Conservation (phyloP, 331 rosid genomes). For the Pyrus hybrid region DNA sequence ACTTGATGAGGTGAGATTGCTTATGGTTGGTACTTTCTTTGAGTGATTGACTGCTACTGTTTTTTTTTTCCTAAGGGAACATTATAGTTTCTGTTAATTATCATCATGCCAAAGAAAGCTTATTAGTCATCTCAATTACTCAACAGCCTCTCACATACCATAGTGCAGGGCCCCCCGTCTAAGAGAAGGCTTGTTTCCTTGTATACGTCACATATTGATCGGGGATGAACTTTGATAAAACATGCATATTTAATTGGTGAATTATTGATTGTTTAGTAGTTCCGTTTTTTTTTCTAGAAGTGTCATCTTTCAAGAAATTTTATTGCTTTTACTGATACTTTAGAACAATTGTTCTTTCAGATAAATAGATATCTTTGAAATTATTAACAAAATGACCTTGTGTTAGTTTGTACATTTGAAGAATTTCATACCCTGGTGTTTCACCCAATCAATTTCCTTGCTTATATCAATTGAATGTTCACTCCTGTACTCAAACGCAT, state of each 20-base stretch:
- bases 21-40: slow-evolving; percentile 1
- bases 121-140: background rate
- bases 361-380: background rate
- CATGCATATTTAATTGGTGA: background rate
- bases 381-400: background rate
- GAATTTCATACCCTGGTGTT: background rate
- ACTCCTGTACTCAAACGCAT: background rate
- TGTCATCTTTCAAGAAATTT: background rate
- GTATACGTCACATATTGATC: background rate
- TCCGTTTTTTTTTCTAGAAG: background rate
- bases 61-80: background rate
- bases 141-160: background rate
- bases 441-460: background rate
- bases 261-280: background rate
- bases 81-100: background rate
- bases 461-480: background rate
- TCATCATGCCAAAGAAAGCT: background rate
- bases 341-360: background rate
- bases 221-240: background rate
- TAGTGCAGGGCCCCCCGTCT: background rate
- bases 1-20: slow-evolving; percentile 71
- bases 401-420: background rate
- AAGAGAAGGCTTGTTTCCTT: background rate
- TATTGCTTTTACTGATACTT: background rate
- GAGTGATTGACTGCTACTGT: background rate